phyloP scores from a whole-genome alignment of 1,284 basidiomycete species.

The Moniliophthora roreri region DNA sequence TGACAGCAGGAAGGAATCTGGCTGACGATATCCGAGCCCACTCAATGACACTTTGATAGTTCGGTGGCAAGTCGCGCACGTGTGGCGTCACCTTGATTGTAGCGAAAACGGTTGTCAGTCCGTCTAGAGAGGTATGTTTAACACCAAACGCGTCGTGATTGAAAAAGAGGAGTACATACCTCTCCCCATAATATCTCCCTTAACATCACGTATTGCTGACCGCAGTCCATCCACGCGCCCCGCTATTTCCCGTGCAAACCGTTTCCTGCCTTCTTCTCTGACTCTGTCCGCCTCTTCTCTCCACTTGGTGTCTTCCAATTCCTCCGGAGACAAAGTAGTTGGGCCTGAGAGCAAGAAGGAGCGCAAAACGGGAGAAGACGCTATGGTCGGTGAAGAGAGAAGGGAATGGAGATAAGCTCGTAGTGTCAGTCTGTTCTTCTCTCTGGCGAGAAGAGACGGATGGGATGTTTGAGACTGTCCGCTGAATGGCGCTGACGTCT shows the following conservation, averaged over 20 bases:
- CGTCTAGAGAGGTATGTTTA: slow-evolving; percentile 52
- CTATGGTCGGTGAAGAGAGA: slow-evolving; percentile 71
- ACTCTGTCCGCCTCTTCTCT: slow-evolving; percentile 91
- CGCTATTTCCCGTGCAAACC: slow-evolving; percentile 88
- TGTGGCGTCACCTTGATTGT: slow-evolving; percentile 84
- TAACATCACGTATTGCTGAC: slow-evolving; percentile 83
- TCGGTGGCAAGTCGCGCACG: slow-evolving; percentile 78
- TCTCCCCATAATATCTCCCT: slow-evolving; percentile 87
- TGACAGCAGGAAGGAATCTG: slow-evolving; percentile 6
- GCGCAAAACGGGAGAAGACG: slow-evolving; percentile 82
- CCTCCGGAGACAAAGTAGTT: slow-evolving; percentile 69
- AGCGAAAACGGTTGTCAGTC: slow-evolving; percentile 84
- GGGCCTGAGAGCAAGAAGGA: slow-evolving; percentile 87
- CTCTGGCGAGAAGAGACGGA: slow-evolving; percentile 69
- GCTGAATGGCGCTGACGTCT: slow-evolving; percentile 13
- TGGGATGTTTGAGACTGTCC: slow-evolving; percentile 13
- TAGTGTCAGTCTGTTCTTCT: slow-evolving; percentile 95
- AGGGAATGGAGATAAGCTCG: slow-evolving; percentile 88
- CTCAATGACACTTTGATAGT: slow-evolving; percentile 89
- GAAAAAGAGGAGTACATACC: slow-evolving; percentile 37
- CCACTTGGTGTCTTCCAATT: slow-evolving; percentile 75
- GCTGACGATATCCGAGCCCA: slow-evolving; percentile 96
- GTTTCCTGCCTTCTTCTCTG: slow-evolving; percentile 83
- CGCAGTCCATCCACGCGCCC: slow-evolving; percentile 86
- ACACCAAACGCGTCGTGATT: background rate